Base-by-base conservation (phyloP, 306 rosid species). In the Gastrolobium bilobum region DNA sequence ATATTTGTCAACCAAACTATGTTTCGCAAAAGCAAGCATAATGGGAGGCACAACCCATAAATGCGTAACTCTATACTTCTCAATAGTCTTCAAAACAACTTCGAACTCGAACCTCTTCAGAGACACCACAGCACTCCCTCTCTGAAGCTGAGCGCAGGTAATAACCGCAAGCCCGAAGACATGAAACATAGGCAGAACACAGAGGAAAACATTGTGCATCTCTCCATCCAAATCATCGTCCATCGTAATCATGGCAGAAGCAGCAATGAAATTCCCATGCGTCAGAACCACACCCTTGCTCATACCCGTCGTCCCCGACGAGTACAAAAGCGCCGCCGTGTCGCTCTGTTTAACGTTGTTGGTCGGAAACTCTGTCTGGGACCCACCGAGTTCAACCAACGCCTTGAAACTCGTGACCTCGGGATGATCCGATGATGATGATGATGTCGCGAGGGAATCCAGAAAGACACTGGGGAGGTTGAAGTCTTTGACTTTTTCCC, bases 41-140 rank as follows among this genome's bases (percentile, higher is more conserved):
- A 92, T 86, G 0, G 99, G 98, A 51, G 98, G 99, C 89, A 92
- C 99, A 67, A 92, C 77, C 98, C 97, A 92, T 62, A 95, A 6
- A 71, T 85, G 88, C 2, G 92, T 85, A 10, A 95, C 92, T 75
- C 77, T 89, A 64, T 87, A 90, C 86, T 75, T 89, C 82, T 92
- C 97, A 48, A 92, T 72, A 1, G 88, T 86, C 84, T 46, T 84
- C 83, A 95, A 57, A 58, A 89, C 30, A 83, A 87, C 82, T 67
- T 90, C 88, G n/a, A 95, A 85, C 38, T 88, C 86, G 40, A 92
- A 92, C 40, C 52, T 82, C 57, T 81, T 82, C 91, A 91, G 78
- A 0, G 84, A 91, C 54, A 94, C 89, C 4, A 92, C 71, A 5
- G 90, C 70, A 10, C 73, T 92, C 2, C 97, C 99, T 39, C 82